Conservation (phyloP, 192 early-diverging fungal species). For the Rhizoclosmatium globosum region DNA sequence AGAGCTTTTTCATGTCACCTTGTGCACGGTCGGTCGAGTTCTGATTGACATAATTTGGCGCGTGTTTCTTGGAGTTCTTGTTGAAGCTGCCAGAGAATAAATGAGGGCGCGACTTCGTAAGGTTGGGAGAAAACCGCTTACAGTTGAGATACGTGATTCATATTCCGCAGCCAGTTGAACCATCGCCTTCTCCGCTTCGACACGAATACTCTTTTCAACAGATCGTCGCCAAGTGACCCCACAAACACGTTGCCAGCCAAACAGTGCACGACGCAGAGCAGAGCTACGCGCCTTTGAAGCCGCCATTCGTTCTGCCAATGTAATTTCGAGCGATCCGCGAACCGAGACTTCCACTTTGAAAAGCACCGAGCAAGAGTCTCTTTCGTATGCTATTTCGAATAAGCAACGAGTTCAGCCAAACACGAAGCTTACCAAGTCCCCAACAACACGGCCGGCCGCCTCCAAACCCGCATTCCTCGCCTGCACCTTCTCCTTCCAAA, state of each 20-base stretch:
- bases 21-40: conserved; percentile 41
- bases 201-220: conserved; percentile 45
- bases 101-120: too few species aligned
- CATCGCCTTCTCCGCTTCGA: conserved; percentile 53
- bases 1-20: conserved; percentile 58
- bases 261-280: conserved; percentile 30
- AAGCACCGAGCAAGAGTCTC: conserved; percentile 14
- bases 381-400: conserved; percentile 1
- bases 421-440: conserved; percentile 18
- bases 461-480: conserved; percentile 23
- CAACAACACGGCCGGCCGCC: neutral
- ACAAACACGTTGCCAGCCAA: conserved; percentile 51
- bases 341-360: conserved; percentile 44
- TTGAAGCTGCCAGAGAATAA: conserved; percentile 12
- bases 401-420: neutral
- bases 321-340: conserved; percentile 24
- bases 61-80: conserved; percentile 20
- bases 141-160: conserved; percentile 35
- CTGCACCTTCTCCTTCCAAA: conserved; percentile 15
- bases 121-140: too few species aligned
- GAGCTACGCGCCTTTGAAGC: neutral
- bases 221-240: conserved; percentile 47
- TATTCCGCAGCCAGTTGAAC: conserved; percentile 41
- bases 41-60: conserved; percentile 21
- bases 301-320: conserved; percentile 42